Conservation (phyloP, 2,329 filamentous ascomycete species). For the Sclerotinia nivalis region DNA sequence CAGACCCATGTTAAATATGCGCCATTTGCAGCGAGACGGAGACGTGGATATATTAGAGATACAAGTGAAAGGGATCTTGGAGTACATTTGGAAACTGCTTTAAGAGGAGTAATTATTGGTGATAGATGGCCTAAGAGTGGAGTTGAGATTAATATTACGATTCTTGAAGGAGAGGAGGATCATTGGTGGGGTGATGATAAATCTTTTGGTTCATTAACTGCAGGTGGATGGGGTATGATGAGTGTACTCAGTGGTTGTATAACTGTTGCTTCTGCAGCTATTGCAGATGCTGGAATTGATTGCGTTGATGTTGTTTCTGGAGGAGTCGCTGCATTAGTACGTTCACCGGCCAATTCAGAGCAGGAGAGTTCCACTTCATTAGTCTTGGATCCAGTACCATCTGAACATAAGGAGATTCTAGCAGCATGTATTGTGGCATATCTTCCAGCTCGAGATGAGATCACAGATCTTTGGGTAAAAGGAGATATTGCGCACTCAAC, state of each 20-base stretch:
- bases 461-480: constrained; percentile 94
- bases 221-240: constrained; percentile 83
- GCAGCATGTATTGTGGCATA: constrained; percentile 91
- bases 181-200: constrained; percentile 60
- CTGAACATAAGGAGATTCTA: constrained; percentile 74
- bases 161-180: constrained; percentile 91
- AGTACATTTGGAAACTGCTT: constrained; percentile 85
- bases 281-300: constrained; percentile 93
- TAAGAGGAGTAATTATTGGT: constrained; percentile 86
- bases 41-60: constrained; percentile 85
- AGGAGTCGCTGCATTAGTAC: constrained; percentile 80
- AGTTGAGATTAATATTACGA: constrained; percentile 89
- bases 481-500: constrained; percentile 55
- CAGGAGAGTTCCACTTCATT: constrained; percentile 47
- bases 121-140: constrained; percentile 98
- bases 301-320: constrained; percentile 89
- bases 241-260: constrained; percentile 89
- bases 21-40: constrained; percentile 81
- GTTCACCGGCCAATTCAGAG: constrained; percentile 42
- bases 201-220: constrained; percentile 51
- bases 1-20: constrained; percentile 96
- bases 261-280: constrained; percentile 87
- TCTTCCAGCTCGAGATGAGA: constrained; percentile 80
- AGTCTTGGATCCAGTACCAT: constrained; percentile 79
- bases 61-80: constrained; percentile 84